These are phyloP conservation scores for Ustilago tritici DNA, from an alignment of 1,284 basidiomycete species.

Conservation along the genomic window DNA sequence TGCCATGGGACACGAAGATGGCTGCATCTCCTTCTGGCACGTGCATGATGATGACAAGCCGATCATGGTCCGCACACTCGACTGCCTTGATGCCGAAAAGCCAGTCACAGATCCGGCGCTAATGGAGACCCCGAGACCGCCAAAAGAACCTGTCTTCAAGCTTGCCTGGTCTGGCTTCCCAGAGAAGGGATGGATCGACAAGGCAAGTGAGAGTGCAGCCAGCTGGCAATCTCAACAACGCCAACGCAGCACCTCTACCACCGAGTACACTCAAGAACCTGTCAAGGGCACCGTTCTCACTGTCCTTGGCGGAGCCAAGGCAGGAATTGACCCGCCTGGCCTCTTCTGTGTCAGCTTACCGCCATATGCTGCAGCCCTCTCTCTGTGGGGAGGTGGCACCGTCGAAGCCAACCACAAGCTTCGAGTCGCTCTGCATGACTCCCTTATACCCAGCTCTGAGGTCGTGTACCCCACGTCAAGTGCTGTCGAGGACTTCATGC, in stretches of 20 bases:
- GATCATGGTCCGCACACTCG: conserved; percentile 76
- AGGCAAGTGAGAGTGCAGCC: conserved; percentile 50
- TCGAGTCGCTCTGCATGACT: conserved; percentile 39
- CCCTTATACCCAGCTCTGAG: conserved; percentile 73
- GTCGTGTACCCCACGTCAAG: conserved; percentile 74
- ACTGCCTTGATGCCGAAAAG: conserved; percentile 59
- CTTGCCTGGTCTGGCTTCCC: conserved; percentile 77
- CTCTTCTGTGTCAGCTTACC: conserved; percentile 80
- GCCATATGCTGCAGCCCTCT: conserved; percentile 75
- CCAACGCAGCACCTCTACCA: conserved; percentile 18
- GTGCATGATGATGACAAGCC: conserved; percentile 84
- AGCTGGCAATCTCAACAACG: conserved; percentile 40
- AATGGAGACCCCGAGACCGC: conserved; percentile 26
- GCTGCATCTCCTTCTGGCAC: conserved; percentile 87
- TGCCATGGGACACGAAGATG: conserved; percentile 82
- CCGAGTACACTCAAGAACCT: conserved; percentile 10
- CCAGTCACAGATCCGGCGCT: conserved; percentile 30
- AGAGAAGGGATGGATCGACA: conserved; percentile 57
- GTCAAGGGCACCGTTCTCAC: conserved; percentile 72
- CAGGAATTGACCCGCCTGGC: conserved; percentile 75
- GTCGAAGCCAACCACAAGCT: conserved; percentile 70
- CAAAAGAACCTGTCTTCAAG: conserved; percentile 85
- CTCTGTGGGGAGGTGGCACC: conserved; percentile 70
- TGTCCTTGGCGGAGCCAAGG: conserved; percentile 79
- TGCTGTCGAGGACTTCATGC: conserved; percentile 77